Evolutionary conservation across 805 yeast species (phyloP), one percentile per base, ranked within the genome.

Genomic region (Monosporozyma aerobia): DNA sequence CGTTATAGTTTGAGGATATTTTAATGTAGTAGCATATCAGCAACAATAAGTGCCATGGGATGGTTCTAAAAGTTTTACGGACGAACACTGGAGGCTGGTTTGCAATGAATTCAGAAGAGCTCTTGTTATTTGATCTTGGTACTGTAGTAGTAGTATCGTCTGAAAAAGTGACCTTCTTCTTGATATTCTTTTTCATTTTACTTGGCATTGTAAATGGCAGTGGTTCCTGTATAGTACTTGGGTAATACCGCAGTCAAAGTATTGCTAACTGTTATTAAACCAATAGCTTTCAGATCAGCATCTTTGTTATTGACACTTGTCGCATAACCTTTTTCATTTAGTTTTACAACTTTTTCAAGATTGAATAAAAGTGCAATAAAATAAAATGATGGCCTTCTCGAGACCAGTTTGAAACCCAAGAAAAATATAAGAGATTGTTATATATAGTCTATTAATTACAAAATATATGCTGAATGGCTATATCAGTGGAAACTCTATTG

Each of bases 41-140:
- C 2, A 65, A 52, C 1, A 71, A 10, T 39, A 69, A 43, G 55
- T 69, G 73, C 51, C 62, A 57, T 11, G 73, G 73, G 8, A 67
- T 52, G 0, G 68, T 65, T 19, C 49, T 32, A 23, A 60, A 30
- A 10, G 70, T 62, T 47, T 61, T 62, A 37, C 64, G 60, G 11
- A 69, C 67, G 44, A 61, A 65, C 1, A 69, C 70, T 25, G 70
- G 71, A 2, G 71, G 71, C 54, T 60, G 59, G 37, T 63, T 61
- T 61, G 16, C 49, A 19, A 30, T 50, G 8, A 41, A 32, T 14
- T 32, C 52, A 44, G 54, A 60, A 45, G 57, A 63, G 51, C 57
- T 61, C 51, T 57, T 58, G 48, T 54, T 56, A 33, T 54, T 57
- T 25, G 60, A 57, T 44, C 60, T 57, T 2, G 62, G 57, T 16